phyloP scores from a whole-genome alignment of 768 basidiomycete species.

The Mycena belliarum region DNA sequence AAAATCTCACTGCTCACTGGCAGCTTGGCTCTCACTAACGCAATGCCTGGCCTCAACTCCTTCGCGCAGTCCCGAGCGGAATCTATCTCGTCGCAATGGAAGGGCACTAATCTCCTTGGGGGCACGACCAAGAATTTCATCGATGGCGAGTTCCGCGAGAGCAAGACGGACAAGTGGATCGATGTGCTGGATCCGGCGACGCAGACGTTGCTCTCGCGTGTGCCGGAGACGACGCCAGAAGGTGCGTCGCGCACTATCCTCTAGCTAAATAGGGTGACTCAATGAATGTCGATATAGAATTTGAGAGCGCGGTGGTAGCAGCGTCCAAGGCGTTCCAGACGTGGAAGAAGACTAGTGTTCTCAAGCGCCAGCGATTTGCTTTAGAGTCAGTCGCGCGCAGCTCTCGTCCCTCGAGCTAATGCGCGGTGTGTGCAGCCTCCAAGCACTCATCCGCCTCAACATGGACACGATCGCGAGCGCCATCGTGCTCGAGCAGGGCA shows the following conservation, averaged over 20 bases:
- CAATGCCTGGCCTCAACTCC: constrained; percentile 16
- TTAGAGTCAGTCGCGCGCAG: constrained; percentile 66
- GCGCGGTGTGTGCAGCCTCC: constrained; percentile 45
- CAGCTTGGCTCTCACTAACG: no score
- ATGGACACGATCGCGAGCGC: constrained; percentile 82
- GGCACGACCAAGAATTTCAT: constrained; percentile 90
- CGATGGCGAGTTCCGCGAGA: constrained; percentile 86
- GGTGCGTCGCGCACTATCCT: background rate
- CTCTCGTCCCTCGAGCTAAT: background rate
- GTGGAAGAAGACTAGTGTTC: constrained; percentile 85
- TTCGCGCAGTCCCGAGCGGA: constrained; percentile 45
- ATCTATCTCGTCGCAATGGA: constrained; percentile 72
- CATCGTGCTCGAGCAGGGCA: constrained; percentile 95
- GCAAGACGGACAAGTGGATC: constrained; percentile 75
- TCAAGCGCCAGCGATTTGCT: constrained; percentile 85
- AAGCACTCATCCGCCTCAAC: constrained; percentile 83
- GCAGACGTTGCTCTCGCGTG: constrained; percentile 83
- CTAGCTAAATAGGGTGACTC: no score
- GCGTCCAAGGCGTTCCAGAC: constrained; percentile 89
- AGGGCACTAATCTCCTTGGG: constrained; percentile 83
- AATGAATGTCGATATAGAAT: constrained; percentile 50
- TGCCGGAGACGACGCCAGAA: constrained; percentile 78
- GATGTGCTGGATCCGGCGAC: constrained; percentile 91
- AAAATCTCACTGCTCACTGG: no score
- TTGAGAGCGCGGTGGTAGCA: constrained; percentile 79